These are phyloP conservation scores for Aspergillus alliaceus DNA, from an alignment of 2,329 filamentous ascomycete species.

Conservation along the genomic window DNA sequence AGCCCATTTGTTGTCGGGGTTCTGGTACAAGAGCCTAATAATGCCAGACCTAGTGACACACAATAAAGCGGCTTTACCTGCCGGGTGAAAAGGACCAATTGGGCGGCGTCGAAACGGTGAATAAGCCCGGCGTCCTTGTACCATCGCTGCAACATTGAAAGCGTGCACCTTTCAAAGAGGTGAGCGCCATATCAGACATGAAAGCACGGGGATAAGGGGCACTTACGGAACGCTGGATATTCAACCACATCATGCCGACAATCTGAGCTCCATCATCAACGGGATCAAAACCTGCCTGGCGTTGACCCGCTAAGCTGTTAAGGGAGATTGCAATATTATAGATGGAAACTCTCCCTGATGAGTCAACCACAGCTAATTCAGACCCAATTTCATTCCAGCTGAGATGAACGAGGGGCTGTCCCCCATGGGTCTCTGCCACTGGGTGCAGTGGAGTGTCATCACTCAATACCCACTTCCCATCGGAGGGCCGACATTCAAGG, in stretches of 20 bases:
- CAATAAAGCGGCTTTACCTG: slow-evolving; percentile 70
- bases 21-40: slow-evolving; percentile 75
- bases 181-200: slow-evolving; percentile 22
- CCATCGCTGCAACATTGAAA: slow-evolving; percentile 62
- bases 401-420: slow-evolving; percentile 73
- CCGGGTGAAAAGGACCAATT: slow-evolving; percentile 67
- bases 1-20: slow-evolving; percentile 69
- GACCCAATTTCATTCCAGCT: slow-evolving; percentile 76
- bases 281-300: slow-evolving; percentile 65
- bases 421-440: slow-evolving; percentile 61
- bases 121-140: slow-evolving; percentile 66
- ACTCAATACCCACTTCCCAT: slow-evolving; percentile 74
- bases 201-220: no score
- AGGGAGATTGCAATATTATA: slow-evolving; percentile 70
- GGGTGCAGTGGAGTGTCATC: slow-evolving; percentile 66
- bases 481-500: slow-evolving; percentile 65
- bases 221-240: slow-evolving; percentile 53
- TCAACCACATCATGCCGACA: slow-evolving; percentile 84
- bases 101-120: slow-evolving; percentile 65
- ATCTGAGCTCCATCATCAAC: slow-evolving; percentile 74
- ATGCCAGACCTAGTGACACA: slow-evolving; percentile 73
- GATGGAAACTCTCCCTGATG: slow-evolving; percentile 73
- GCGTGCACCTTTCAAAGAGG: slow-evolving; percentile 36
- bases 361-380: slow-evolving; percentile 82
- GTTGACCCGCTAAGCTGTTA: slow-evolving; percentile 66